Conservation (phyloP, 768 basidiomycete genomes). For the Grammothele lineata region DNA sequence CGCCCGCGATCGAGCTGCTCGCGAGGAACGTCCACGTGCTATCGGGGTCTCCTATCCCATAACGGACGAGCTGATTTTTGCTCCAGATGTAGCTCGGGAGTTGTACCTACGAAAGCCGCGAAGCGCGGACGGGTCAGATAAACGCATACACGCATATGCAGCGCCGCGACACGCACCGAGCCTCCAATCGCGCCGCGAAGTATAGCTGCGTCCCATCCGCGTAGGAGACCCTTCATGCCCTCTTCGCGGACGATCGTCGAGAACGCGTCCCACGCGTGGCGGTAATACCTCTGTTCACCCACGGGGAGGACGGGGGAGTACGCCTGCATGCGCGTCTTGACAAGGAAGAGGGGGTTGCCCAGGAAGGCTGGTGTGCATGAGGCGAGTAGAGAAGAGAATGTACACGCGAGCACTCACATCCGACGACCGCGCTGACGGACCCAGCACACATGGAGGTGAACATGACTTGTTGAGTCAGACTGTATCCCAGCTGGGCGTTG, state of each 20-base stretch:
- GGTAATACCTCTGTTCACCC: constrained; percentile 91
- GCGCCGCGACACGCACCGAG: too few relatives aligned
- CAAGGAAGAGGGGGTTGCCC: constrained; percentile 89
- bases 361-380: constrained; percentile 47
- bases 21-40: constrained; percentile 85
- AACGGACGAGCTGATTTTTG: constrained; percentile 70
- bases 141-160: too few relatives aligned
- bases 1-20: constrained; percentile 85
- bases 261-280: constrained; percentile 77
- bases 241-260: constrained; percentile 76
- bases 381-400: background rate
- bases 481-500: constrained; percentile 65
- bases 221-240: constrained; percentile 71
- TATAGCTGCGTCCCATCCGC: constrained; percentile 92
- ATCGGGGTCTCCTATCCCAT: constrained; percentile 66
- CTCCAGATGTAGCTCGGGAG: constrained; percentile 94
- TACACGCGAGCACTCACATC: constrained; percentile 45
- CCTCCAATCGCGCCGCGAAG: constrained; percentile 94
- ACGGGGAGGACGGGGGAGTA: constrained; percentile 94
- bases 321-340: constrained; percentile 99
- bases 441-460: constrained; percentile 85
- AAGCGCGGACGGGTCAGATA: too few relatives aligned
- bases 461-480: constrained; percentile 56
- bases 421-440: constrained; percentile 85
- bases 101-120: too few relatives aligned